These are phyloP conservation scores for Echinosophora koreensis DNA, from an alignment of 306 rosid genomes.

Conservation along the genomic window DNA sequence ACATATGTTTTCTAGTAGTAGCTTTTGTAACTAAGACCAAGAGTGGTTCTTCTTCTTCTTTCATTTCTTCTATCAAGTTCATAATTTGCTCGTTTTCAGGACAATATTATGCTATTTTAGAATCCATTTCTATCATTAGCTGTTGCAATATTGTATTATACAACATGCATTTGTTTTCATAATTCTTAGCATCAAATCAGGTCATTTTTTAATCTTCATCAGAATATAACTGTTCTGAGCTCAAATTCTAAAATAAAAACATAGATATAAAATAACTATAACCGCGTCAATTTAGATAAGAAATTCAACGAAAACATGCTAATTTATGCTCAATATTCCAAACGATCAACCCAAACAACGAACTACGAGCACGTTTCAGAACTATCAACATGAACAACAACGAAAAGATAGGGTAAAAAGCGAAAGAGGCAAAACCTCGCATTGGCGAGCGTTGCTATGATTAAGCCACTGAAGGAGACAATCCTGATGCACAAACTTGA, in stretches of 20 bases:
- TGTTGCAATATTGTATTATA: slow-evolving; percentile 2
- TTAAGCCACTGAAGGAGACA: slow-evolving; percentile 99
- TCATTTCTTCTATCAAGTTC: slow-evolving; percentile 14
- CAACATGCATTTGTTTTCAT: background rate
- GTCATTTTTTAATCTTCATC: slow-evolving; percentile 16
- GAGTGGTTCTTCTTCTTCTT: background rate
- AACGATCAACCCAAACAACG: background rate
- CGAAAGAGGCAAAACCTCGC: slow-evolving; percentile 71
- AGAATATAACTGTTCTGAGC: slow-evolving; percentile 15
- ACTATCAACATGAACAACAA: slow-evolving; percentile 13
- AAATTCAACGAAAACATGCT: slow-evolving; percentile 21
- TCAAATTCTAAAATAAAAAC: slow-evolving; percentile 10
- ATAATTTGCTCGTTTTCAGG: slow-evolving; percentile 7
- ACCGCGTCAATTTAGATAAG: slow-evolving; percentile 17
- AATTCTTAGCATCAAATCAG: slow-evolving; percentile 24
- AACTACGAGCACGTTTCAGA: background rate
- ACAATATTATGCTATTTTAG: background rate
- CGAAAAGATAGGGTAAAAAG: background rate
- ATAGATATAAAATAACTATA: background rate
- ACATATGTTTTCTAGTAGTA: slow-evolving; percentile 27
- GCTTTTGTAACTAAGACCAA: slow-evolving; percentile 21
- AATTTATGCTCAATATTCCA: background rate
- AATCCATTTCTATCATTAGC: background rate
- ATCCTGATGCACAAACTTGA: slow-evolving; percentile 95
- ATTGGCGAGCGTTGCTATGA: slow-evolving; percentile 99